Evolutionary conservation across 208 protist species (phyloP), one percentile per base, ranked within the genome.

Genomic region (Tritrichomonas foetus): DNA sequence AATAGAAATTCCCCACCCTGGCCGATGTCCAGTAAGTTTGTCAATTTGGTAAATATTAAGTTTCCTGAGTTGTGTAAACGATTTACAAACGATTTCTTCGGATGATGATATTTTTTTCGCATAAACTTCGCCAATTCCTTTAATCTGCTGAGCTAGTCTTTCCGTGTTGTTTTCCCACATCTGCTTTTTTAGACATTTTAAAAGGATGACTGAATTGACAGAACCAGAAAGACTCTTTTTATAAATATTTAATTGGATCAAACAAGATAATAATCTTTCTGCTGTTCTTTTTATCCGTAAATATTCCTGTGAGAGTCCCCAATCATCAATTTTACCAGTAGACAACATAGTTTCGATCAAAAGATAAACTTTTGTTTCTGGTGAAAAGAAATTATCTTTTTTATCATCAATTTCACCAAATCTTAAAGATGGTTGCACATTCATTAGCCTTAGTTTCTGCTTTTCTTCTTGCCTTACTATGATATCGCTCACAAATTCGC

Each of bases 61-160:
- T 39, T 33, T 47, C 25, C 78, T 53, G 1, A 89, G 16, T 33
- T 89, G 16, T 16, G 33, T 47, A 5, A 57, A 20, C 27, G 1
- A 20, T 61, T 44, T 57, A n/a, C n/a, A n/a, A n/a, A n/a, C n/a
- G n/a, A n/a, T n/a, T 27, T 33, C 11, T 39, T 33, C 78, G 8
- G 5, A 20, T 13, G 39, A 9, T 25, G 20, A 20, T 13, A 89
- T 20, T 89, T 89, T 89, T 27, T 57, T 89, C 2, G 78, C 41
- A 89, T 57, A 53, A 36, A 89, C 78, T 61, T 89, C 78, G 33
- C 78, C 78, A 36, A 89, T 89, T n/a, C 47, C 47, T 89, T 89
- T 89, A 1, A 89, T n/a, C 57, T 89, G 78, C 22, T 89, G 78
- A 16, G 47, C 16, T 39, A 57, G 47, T 89, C 47, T 89, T 57